Conservation (phyloP, 176 grass and related monocot genomes). For the Miscanthus lutarioriparius region DNA sequence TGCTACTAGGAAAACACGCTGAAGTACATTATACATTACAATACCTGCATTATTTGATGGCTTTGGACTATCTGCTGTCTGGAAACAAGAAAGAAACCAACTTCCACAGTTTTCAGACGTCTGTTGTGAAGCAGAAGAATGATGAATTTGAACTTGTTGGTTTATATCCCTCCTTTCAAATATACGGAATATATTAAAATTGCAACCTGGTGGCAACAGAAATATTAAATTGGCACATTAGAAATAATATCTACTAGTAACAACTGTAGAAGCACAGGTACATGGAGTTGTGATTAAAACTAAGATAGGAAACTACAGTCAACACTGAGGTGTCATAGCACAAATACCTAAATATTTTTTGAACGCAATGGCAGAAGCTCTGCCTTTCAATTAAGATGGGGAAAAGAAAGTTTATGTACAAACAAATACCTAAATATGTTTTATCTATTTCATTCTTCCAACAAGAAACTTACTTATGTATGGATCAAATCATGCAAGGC, state of each 20-base stretch:
- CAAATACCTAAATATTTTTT: neutral
- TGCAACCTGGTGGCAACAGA: slow-evolving; percentile 57
- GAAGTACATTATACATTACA: slow-evolving; percentile 17
- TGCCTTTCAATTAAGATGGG: too few species aligned
- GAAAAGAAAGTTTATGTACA: too few species aligned
- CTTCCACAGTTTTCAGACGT: slow-evolving; percentile 43
- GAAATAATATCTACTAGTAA: slow-evolving; percentile 10
- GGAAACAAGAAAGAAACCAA: slow-evolving; percentile 70
- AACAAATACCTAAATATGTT: neutral
- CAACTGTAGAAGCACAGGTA: neutral
- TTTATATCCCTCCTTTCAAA: slow-evolving; percentile 49
- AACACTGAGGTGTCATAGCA: neutral
- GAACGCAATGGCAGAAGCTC: too few species aligned
- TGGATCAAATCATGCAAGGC: neutral
- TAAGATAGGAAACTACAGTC: neutral
- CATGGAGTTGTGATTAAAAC: neutral
- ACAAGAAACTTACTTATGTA: neutral
- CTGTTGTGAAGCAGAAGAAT: slow-evolving; percentile 25
- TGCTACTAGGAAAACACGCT: neutral
- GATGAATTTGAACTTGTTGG: slow-evolving; percentile 35
- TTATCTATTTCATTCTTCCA: neutral
- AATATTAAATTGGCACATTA: neutral
- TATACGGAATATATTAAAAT: slow-evolving; percentile 72
- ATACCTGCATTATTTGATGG: slow-evolving; percentile 30
- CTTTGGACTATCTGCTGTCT: slow-evolving; percentile 47